Base-by-base conservation (phyloP, 371 early-diverging fungal species). In the Mucor mucedo region DNA sequence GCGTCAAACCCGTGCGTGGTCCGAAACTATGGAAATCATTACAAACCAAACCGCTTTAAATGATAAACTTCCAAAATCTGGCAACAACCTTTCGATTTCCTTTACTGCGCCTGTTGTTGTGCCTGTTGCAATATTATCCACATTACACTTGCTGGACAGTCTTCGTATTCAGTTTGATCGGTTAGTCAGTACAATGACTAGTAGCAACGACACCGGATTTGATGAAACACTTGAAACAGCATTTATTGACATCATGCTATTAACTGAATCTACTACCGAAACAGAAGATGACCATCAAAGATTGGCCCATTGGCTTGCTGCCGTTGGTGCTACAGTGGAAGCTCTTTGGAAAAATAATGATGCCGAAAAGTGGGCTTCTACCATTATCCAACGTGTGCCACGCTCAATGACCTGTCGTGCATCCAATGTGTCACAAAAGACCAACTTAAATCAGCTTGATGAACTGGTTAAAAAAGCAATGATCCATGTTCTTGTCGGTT, bases 241-340 rank as follows among this genome's bases (percentile, higher is more conserved):
- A 11, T 66, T 66, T 16, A 11, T 56, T 4, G 58, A 65, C 9
- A 55, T 59, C 16, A 62, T 66, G 42, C 28, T 63, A 35, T 60
- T 67, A 29, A 64, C 69, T 2, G 52, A 55, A 27, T 16, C 65
- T 2, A 29, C 8, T 4, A 58, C 33, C 8, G 52, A 55, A 29
- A 55, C 61, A n/a, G 58, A 66, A 32, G 58, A 54, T 3, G 69
- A 75, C 6, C 64, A 68, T 0, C 70, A 67, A 29, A 71, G 67
- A 8, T 47, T 73, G n/a, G 73, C 72, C 4, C 63, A 70, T 10
- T 80, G 80, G 80, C 68, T 75, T 28, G 71, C 74, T 2, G 58
- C 72, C 3, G 70, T 77, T 0, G 80, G 80, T 27, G 69, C 70
- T 21, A 63, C 68, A 2, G 63, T 72, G 0, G 76, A 77, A 63